Evolutionary conservation across 257 asterid species (phyloP), one percentile per base, ranked within the genome.

Genomic region (Solanum paucissectum): DNA sequence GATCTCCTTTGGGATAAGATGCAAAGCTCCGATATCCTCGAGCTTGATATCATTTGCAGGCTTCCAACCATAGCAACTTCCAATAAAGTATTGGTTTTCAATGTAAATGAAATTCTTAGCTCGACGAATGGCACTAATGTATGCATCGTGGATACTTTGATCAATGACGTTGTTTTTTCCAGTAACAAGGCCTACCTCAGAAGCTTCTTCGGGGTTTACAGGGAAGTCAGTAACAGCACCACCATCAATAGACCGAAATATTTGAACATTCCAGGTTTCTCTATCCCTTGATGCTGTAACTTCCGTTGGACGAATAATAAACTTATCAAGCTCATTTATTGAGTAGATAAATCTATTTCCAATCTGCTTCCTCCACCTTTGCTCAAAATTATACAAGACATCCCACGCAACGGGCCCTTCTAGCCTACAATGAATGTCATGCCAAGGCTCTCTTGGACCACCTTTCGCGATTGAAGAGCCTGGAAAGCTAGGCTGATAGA

Each of bases 361-460:
- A 0, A 89, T 96, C 81, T 95, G 98, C 87, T 91, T 95, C 52
- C 58, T 90, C 98, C 99, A 97, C 82, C 99, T 92, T 82, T 97
- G 99, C 87, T 97, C 98, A 37, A 97, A 97, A 87, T 97, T 97
- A 86, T 92, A 97, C 85, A 97, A 71, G n/a, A 94, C 96, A 73
- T 97, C 99, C 99, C 99, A 97, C 5, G 98, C 98, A 5, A 90
- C 96, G 1, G 98, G 98, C 4, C 99, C 99, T 86, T 97, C 98
- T 4, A 97, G 86, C 40, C 94, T 89, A 79, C 98, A 95, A 44
- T 97, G 99, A 55, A 95, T 90, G 60, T 97, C 99, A 38, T 97
- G 99, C 99, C 99, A 97, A 5, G 99, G 99, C 93, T 97, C 98
- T 83, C 99, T 89, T 1, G 99, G 98, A 2, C 99, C 99, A 2